Base-by-base conservation (phyloP, 192 early-diverging fungal genomes). In the Backusella sp. region DNA sequence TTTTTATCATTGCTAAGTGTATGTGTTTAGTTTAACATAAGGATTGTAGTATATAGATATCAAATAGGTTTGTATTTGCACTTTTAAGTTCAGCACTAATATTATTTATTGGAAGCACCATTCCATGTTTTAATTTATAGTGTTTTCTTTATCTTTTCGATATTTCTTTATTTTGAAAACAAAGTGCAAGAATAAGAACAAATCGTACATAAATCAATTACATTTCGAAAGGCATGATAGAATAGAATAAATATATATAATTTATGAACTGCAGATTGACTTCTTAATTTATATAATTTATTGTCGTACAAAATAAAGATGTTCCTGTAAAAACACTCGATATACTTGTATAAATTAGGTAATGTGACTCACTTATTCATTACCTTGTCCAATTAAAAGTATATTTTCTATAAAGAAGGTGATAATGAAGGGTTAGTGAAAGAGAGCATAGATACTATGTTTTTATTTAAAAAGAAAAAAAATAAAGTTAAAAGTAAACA, bases 301-400 rank as follows among this genome's bases (percentile, higher is more conserved):
- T 6, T n/a, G 46, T 49, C 4, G 17, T n/a, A 49, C 46, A 49
- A 49, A 49, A 49, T 49, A 49, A 49, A 49, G 6, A 7, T 49
- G 46, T 7, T 49, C 46, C 19, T 49, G 19, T n/a, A 49, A 49
- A 49, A 49, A 49, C 56, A 62, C 26, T 62, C 56, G 56, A 28
- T 23, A 28, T 23, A 28, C 23, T 62, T 62, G 26, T 62, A 62
- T 62, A 62, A 62, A 62, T 62, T 62, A 28, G 56, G 56, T 28
- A 62, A 62, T 62, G 56, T 62, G 56, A 62, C 56, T 62, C 56
- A 26, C 56, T 62, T 62, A 28, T 62, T 62, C 8, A 62, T 28
- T 23, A 59, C 11, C 7, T 23, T 2, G 8, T 12, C 53, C 53
- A 59, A 59, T 59, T 0, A 59, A 59, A 59, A 23, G 21, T 19